Percentiles rank a stretch among this genome's conserved stretches.
phyloP scores from a whole-genome alignment of 2,329 filamentous ascomycete species.

The Calcarisporium arbuscula region DNA sequence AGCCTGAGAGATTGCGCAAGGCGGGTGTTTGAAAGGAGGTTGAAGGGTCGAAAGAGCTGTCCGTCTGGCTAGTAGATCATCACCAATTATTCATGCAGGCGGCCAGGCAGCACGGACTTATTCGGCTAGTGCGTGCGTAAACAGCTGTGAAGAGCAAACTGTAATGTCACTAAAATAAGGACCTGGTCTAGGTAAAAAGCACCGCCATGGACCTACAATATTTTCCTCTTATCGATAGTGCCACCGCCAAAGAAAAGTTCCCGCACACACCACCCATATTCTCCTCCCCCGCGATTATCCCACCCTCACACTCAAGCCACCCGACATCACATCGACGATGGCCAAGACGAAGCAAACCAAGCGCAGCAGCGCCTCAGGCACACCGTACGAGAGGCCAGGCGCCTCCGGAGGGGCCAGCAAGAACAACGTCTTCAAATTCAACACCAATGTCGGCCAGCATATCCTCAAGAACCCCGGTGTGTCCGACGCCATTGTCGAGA shows the following conservation, averaged over 20 bases:
- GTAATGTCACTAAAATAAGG: too few relatives aligned
- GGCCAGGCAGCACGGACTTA: too few relatives aligned
- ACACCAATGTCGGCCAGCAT: constrained; percentile 79
- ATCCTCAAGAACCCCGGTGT: constrained; percentile 91
- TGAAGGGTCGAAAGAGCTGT: not conserved
- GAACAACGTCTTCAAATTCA: constrained; percentile 97
- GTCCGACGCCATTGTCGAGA: constrained; percentile 62
- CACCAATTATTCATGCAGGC: too few relatives aligned
- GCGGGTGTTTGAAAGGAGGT: too few relatives aligned
- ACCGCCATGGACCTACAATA: too few relatives aligned
- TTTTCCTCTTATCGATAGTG: constrained; percentile 21
- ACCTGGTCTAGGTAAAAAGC: too few relatives aligned
- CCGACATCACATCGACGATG: constrained; percentile 30
- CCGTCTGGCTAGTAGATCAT: too few relatives aligned
- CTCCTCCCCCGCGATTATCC: constrained; percentile 10
- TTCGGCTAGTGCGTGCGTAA: too few relatives aligned
- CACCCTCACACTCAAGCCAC: constrained; percentile 13
- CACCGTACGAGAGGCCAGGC: constrained; percentile 34
- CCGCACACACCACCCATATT: constrained; percentile 10
- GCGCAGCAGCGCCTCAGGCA: constrained; percentile 40
- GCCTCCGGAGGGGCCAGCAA: constrained; percentile 18
- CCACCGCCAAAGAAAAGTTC: constrained; percentile 12
- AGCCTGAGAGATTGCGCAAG: too few relatives aligned
- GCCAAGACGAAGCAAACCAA: constrained; percentile 47
- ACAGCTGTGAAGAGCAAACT: too few relatives aligned